Base-by-base conservation (phyloP, 1,139 yeast genomes). In the Kodamaea ohmeri region DNA sequence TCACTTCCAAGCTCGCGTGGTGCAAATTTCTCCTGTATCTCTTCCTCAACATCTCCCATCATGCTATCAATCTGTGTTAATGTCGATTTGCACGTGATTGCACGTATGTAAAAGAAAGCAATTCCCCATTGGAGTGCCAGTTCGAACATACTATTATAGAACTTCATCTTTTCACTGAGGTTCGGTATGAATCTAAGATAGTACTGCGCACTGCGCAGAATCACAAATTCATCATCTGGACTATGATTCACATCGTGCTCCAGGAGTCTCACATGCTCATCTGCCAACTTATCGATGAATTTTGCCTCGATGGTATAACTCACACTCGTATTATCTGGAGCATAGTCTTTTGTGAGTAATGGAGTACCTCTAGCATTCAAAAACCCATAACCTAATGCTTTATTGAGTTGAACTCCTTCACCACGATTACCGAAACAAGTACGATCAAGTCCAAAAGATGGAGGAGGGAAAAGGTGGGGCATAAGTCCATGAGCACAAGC, bases 381-480 rank as follows among this genome's bases (percentile, higher is more conserved):
- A 41, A 60, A 65, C 9, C 76, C 76, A 40, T 71, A 71, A 0
- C 77, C 76, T 37, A 71, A 53, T 0, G 70, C 70, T 43, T 70
- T 70, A 42, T 69, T 68, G 35, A 71, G 46, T 28, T 55, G 63
- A 13, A 71, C 61, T 2, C 52, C 43, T 29, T 60, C 65, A 3
- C 70, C 71, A 34, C 65, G 51, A 32, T 61, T 65, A 38, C 53
- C 49, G 37, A 70, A 70, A 27, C 71, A 56, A 0, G 73, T 65
- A 21, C 58, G 56, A 51, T 78, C 83, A 3, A 79, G 55, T 2
- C 89, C 89, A 55, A 78, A 62, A 17, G 84, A 71, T 9, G 89
- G 88, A 0, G 89, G 89, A 6, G 83, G 67, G 35, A 74, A 53
- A 28, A 75, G 65, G 54, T 82, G 89, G 1, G 75, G 63, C 25